Evolutionary conservation across 495 filamentous ascomycete species (phyloP).

Genomic region (Friedmanniomyces endolithicus): DNA sequence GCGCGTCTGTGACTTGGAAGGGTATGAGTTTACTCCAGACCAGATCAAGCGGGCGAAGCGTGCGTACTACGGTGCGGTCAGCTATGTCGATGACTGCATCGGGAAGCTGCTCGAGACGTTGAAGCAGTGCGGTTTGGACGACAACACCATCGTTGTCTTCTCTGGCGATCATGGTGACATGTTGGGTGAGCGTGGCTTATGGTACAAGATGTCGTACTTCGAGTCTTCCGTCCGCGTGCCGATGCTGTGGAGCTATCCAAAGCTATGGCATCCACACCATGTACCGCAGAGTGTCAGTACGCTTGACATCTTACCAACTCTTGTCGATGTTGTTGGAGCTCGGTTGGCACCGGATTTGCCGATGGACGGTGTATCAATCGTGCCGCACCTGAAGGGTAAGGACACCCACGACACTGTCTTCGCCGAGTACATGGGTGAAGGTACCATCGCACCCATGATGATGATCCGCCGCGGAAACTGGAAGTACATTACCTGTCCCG

Average conservation of each 20-base stretch:
- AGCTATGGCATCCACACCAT: constrained; percentile 51
- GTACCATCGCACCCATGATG: constrained; percentile 71
- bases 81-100: constrained; percentile 78
- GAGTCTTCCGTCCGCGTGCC: constrained; percentile 75
- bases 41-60: constrained; percentile 66
- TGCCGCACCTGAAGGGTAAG: constrained; percentile 54
- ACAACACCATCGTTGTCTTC: constrained; percentile 78
- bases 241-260: constrained; percentile 61
- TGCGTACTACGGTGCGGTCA: constrained; percentile 79
- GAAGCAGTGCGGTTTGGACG: constrained; percentile 58
- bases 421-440: constrained; percentile 82
- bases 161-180: constrained; percentile 86
- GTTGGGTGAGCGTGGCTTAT: constrained; percentile 77
- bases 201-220: constrained; percentile 93
- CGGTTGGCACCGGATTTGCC: constrained; percentile 50
- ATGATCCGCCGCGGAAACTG: constrained; percentile 76
- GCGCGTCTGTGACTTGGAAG: constrained; percentile 68
- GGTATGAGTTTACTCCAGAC: constrained; percentile 62
- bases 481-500: constrained; percentile 73
- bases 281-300: constrained; percentile 71
- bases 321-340: constrained; percentile 64
- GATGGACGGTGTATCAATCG: constrained; percentile 62
- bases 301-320: constrained; percentile 71
- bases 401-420: constrained; percentile 60
- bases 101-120: constrained; percentile 63